These are phyloP conservation scores for Spinacia oleracea DNA, from an alignment of 179 eudicot genomes.

Conservation along the genomic window DNA sequence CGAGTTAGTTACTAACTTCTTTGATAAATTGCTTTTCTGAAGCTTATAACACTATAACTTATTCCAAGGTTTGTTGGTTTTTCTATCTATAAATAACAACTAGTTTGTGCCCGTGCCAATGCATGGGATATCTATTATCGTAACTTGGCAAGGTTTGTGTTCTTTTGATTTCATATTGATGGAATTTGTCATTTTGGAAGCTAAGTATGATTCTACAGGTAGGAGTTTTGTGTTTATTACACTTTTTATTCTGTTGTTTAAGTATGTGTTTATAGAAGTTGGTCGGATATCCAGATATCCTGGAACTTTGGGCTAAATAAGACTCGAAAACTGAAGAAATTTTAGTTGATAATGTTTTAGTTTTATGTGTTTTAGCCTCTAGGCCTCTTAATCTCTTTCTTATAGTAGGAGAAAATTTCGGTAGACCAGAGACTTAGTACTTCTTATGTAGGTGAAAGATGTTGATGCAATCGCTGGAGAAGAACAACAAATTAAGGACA, in stretches of 20 bases:
- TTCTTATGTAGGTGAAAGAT: slow-evolving; percentile 26
- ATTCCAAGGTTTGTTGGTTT: too few relatives aligned
- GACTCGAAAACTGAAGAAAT: neutral
- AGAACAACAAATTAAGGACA: slow-evolving; percentile 16
- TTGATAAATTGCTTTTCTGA: too few relatives aligned
- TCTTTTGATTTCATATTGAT: neutral
- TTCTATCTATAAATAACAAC: too few relatives aligned
- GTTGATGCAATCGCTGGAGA: slow-evolving; percentile 24
- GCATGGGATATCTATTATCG: too few relatives aligned
- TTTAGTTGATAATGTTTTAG: neutral
- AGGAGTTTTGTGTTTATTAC: too few relatives aligned
- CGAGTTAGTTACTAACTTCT: too few relatives aligned
- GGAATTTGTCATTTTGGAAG: neutral
- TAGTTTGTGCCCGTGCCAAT: too few relatives aligned
- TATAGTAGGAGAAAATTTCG: neutral
- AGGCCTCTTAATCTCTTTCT: neutral
- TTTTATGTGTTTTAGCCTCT: neutral
- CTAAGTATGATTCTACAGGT: neutral
- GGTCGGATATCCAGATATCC: neutral
- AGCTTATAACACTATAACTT: too few relatives aligned
- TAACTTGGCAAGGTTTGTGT: slow-evolving; percentile 27
- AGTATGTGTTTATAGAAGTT: too few relatives aligned
- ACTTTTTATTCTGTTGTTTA: too few relatives aligned
- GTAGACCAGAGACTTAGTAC: neutral
- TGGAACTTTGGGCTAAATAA: neutral